A percentile compares a stretch with the other conserved stretches of the same genome.
These are phyloP conservation scores for Ophiostoma tasmaniense DNA, from an alignment of 2,329 filamentous ascomycete species.

Conservation along the genomic window DNA sequence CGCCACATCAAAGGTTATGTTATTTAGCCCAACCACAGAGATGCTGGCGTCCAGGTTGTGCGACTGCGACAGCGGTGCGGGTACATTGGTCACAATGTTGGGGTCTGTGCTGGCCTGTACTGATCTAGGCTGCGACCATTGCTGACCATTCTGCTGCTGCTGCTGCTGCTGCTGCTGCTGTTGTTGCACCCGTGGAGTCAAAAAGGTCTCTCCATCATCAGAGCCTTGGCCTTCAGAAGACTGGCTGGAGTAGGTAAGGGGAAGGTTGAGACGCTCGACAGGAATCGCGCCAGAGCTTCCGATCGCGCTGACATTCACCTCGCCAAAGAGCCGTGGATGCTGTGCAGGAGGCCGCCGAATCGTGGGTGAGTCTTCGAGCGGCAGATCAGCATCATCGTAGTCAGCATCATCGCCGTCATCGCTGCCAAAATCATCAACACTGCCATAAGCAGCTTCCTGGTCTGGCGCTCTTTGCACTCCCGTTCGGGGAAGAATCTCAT, in stretches of 20 bases:
- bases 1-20: conserved; percentile 42
- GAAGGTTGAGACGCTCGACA: conserved; percentile 41
- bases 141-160: conserved; percentile 8
- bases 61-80: conserved; percentile 21
- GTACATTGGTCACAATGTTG: conserved; percentile 19
- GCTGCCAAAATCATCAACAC: conserved; percentile 39
- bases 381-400: conserved; percentile 24
- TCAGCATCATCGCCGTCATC: neutral
- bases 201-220: conserved; percentile 24
- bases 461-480: conserved; percentile 54
- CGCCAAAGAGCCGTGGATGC: conserved; percentile 42
- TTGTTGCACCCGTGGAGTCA: conserved; percentile 14
- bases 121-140: conserved; percentile 21
- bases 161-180: conserved; percentile 12
- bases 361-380: neutral
- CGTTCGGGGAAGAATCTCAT: conserved; percentile 26
- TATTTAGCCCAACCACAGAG: conserved; percentile 43
- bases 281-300: conserved; percentile 45
- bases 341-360: neutral
- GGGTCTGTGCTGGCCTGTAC: conserved; percentile 14
- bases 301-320: conserved; percentile 45
- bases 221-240: conserved; percentile 42
- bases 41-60: conserved; percentile 25
- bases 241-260: conserved; percentile 37
- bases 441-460: conserved; percentile 33